These are phyloP conservation scores for Dendrobium catenatum DNA, from an alignment of 106 monocot genomes.

Conservation along the genomic window DNA sequence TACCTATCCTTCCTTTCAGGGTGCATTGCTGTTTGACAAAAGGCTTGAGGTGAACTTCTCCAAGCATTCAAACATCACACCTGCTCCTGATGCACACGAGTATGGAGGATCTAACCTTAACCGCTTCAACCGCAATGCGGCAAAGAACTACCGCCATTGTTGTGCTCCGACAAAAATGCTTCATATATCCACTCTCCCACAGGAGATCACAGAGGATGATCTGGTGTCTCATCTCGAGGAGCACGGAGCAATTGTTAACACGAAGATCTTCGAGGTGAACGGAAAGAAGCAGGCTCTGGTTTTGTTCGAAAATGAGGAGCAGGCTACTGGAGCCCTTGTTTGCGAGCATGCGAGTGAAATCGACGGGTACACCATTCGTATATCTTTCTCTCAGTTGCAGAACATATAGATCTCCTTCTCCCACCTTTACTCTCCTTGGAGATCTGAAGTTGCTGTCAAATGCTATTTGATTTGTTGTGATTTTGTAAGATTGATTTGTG, in stretches of 20 bases:
- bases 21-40: slow-evolving; percentile 70
- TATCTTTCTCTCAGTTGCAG: slow-evolving; percentile 71
- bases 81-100: slow-evolving; percentile 66
- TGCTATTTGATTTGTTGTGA: background rate
- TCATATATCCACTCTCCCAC: slow-evolving; percentile 55
- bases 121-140: slow-evolving; percentile 79
- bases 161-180: slow-evolving; percentile 65
- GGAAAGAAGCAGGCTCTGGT: slow-evolving; percentile 68
- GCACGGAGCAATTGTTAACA: slow-evolving; percentile 35
- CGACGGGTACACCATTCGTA: slow-evolving; percentile 51
- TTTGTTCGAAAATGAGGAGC: slow-evolving; percentile 53
- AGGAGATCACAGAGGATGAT: slow-evolving; percentile 50
- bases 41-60: slow-evolving; percentile 87
- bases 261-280: slow-evolving; percentile 52
- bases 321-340: slow-evolving; percentile 58
- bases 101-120: slow-evolving; percentile 77
- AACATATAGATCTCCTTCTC: slow-evolving; percentile 26
- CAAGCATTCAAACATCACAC: slow-evolving; percentile 81
- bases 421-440: too few species aligned
- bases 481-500: background rate
- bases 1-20: slow-evolving; percentile 26
- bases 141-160: slow-evolving; percentile 63
- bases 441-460: too few species aligned
- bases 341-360: slow-evolving; percentile 54
- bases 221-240: slow-evolving; percentile 49